Evolutionary conservation across 805 yeast genomes (phyloP).

Genomic region (Pichia kluyveri): DNA sequence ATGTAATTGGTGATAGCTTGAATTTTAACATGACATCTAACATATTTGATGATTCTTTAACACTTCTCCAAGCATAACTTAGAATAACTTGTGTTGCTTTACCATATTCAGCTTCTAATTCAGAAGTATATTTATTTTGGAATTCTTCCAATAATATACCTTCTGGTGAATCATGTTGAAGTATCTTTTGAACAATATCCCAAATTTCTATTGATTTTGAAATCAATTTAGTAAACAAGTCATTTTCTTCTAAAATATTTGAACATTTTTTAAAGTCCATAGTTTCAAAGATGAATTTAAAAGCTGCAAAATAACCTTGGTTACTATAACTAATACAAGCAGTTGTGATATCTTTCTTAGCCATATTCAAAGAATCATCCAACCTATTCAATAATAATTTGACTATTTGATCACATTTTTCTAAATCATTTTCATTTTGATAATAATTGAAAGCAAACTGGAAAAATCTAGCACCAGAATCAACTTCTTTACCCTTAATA

Average conservation of each 20-base stretch:
- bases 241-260: conserved; percentile 1
- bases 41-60: conserved; percentile 63
- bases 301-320: conserved; percentile 64
- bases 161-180: conserved; percentile 66
- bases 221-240: conserved; percentile 8
- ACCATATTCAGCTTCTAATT: conserved; percentile 26
- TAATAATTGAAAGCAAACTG: conserved; percentile 38
- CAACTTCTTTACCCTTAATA: conserved; percentile 56
- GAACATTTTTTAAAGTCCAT: conserved; percentile 9
- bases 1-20: conserved; percentile 18
- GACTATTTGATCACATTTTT: conserved; percentile 21
- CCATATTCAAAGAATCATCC: conserved; percentile 25
- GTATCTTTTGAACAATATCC: conserved; percentile 36
- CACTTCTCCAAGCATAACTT: conserved; percentile 74
- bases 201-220: conserved; percentile 25
- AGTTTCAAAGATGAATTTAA: conserved; percentile 30
- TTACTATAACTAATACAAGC: conserved; percentile 44
- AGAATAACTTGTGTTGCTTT: conserved; percentile 37
- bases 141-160: conserved; percentile 46
- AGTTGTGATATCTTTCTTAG: conserved; percentile 26
- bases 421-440: conserved; percentile 13
- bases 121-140: conserved; percentile 28
- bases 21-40: conserved; percentile 34
- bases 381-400: conserved; percentile 27
- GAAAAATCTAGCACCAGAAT: conserved; percentile 67